Conservation (phyloP, 2,329 filamentous ascomycete genomes). For the Piedraia hortae region DNA sequence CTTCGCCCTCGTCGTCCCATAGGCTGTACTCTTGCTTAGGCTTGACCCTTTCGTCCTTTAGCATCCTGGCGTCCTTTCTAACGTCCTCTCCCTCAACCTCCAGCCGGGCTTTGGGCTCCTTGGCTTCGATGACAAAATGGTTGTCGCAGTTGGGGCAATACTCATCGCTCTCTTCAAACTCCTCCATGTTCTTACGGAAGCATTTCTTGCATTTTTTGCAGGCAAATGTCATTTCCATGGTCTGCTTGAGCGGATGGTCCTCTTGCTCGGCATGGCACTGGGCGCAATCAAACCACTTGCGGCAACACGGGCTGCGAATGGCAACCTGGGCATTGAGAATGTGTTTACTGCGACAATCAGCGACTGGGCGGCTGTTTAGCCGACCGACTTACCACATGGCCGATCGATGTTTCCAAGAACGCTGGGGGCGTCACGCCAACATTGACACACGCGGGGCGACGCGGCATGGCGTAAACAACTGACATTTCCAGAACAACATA, state of each 20-base stretch:
- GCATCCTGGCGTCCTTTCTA: slow-evolving; percentile 59
- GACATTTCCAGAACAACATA: no score
- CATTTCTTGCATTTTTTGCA: slow-evolving; percentile 99
- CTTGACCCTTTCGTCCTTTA: slow-evolving; percentile 64
- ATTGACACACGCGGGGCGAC: slow-evolving; percentile 3
- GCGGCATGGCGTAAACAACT: slow-evolving; percentile 8
- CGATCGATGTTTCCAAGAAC: no score
- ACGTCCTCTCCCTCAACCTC: slow-evolving; percentile 80
- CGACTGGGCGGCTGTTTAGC: no score
- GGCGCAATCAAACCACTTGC: slow-evolving; percentile 96
- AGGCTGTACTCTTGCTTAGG: slow-evolving; percentile 7
- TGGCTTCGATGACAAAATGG: slow-evolving; percentile 80
- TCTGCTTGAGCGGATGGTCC: slow-evolving; percentile 43
- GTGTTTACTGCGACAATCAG: slow-evolving; percentile 90
- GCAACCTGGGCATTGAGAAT: slow-evolving; percentile 92
- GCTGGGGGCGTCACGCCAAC: no score
- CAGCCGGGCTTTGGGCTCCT: slow-evolving; percentile 55
- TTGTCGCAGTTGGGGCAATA: slow-evolving; percentile 99
- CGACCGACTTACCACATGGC: no score
- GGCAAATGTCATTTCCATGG: slow-evolving; percentile 64
- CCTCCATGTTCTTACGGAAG: slow-evolving; percentile 75
- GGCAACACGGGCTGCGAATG: slow-evolving; percentile 85
- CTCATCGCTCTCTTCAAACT: slow-evolving; percentile 92
- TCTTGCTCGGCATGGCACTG: slow-evolving; percentile 75
- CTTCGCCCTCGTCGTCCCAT: slow-evolving; percentile 13